These are phyloP conservation scores for Exophiala oligosperma DNA, from an alignment of 2,329 filamentous ascomycete species.

Conservation along the genomic window DNA sequence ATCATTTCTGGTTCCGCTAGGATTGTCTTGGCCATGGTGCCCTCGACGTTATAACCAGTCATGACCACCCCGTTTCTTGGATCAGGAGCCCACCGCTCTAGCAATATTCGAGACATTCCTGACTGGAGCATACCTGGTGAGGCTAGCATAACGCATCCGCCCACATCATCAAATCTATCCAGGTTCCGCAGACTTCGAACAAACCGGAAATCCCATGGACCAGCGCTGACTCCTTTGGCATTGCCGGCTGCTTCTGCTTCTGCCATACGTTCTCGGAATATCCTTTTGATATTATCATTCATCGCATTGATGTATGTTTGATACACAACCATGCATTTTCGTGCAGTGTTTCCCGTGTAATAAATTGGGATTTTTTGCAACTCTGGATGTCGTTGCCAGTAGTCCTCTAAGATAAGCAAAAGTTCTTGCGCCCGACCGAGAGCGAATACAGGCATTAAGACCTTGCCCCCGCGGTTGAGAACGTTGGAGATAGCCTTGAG, in stretches of 20 bases:
- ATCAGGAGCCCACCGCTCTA: slow-evolving; percentile 94
- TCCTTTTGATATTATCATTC: slow-evolving; percentile 97
- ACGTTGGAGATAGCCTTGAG: slow-evolving; percentile 95
- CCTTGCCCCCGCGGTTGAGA: slow-evolving; percentile 86
- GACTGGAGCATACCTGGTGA: slow-evolving; percentile 98
- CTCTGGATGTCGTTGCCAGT: slow-evolving; percentile 87
- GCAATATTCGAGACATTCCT: slow-evolving; percentile 85
- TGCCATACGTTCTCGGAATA: slow-evolving; percentile 91
- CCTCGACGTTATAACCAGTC: slow-evolving; percentile 97
- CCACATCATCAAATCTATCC: slow-evolving; percentile 93
- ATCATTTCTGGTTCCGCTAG: slow-evolving; percentile 95
- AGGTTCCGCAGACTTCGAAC: slow-evolving; percentile 89
- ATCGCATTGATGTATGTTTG: slow-evolving; percentile 97
- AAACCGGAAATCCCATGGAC: slow-evolving; percentile 95
- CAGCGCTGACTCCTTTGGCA: slow-evolving; percentile 63
- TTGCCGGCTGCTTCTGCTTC: slow-evolving; percentile 82
- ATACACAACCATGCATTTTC: slow-evolving; percentile 98
- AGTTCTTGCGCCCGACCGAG: slow-evolving; percentile 92
- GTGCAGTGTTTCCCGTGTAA: slow-evolving; percentile 90
- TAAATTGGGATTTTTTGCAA: slow-evolving; percentile 93
- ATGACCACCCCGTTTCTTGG: slow-evolving; percentile 98
- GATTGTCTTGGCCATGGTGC: slow-evolving; percentile 95
- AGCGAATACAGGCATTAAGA: slow-evolving; percentile 92
- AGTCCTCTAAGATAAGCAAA: slow-evolving; percentile 91
- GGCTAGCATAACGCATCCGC: slow-evolving; percentile 94